These are phyloP conservation scores for Lipomyces yarrowii DNA, from an alignment of 1,139 yeast genomes.

Conservation along the genomic window DNA sequence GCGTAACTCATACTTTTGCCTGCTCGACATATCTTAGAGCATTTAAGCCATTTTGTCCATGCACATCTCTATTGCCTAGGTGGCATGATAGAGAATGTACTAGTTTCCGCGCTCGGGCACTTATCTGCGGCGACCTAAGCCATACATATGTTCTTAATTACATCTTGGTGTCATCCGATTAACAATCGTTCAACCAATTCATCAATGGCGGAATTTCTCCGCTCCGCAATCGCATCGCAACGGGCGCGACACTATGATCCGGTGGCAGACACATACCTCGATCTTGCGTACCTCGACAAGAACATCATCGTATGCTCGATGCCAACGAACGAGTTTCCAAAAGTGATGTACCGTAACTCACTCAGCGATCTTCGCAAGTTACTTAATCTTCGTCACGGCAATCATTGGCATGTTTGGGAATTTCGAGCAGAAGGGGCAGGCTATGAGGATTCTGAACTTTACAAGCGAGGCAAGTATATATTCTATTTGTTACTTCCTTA, in stretches of 20 bases:
- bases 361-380: slow-evolving; percentile 55
- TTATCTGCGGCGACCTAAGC: not conserved
- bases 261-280: slow-evolving; percentile 44
- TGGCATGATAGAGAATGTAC: not conserved
- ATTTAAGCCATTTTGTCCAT: not conserved
- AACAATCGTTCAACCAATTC: not conserved
- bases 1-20: not conserved
- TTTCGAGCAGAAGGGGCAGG: slow-evolving; percentile 63
- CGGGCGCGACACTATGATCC: slow-evolving; percentile 32
- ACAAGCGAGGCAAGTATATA: slow-evolving; percentile 33
- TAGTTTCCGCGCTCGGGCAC: not conserved
- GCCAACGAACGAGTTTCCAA: slow-evolving; percentile 56
- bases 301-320: slow-evolving; percentile 71
- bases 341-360: slow-evolving; percentile 58
- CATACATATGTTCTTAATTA: not conserved
- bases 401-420: slow-evolving; percentile 74
- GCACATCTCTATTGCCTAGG: not conserved
- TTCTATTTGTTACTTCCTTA: not conserved
- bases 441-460: slow-evolving; percentile 51
- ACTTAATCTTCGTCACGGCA: slow-evolving; percentile 53
- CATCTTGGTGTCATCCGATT: not conserved
- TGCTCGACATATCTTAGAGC: not conserved
- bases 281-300: slow-evolving; percentile 65
- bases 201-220: slow-evolving; percentile 30
- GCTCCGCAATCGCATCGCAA: slow-evolving; percentile 34